A percentile compares a stretch with the other conserved stretches of the same genome.
These are phyloP conservation scores for Collybia mongolica DNA, from an alignment of 768 basidiomycete species.

Conservation along the genomic window DNA sequence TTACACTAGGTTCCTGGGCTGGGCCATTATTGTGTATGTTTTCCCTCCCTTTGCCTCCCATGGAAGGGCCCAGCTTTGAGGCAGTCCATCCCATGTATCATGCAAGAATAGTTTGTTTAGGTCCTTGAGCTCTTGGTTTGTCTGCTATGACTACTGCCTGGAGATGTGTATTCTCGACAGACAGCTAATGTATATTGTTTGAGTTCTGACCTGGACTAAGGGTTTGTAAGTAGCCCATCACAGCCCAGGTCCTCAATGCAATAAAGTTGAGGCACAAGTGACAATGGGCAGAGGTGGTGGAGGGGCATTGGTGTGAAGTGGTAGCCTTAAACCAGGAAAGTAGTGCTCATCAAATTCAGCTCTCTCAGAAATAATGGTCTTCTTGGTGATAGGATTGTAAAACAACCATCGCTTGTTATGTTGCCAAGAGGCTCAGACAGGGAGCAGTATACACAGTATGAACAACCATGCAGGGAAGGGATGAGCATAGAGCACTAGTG, in stretches of 20 bases:
- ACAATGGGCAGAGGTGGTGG: neutral
- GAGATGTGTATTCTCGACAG: too few relatives aligned
- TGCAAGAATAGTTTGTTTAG: neutral
- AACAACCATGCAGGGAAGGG: too few relatives aligned
- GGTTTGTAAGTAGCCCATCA: too few relatives aligned
- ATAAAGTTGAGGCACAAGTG: too few relatives aligned
- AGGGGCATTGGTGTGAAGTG: neutral
- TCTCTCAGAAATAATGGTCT: conserved; percentile 17
- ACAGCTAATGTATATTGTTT: too few relatives aligned
- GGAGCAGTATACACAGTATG: too few relatives aligned
- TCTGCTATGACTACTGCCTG: too few relatives aligned
- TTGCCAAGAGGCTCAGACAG: too few relatives aligned
- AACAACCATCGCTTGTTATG: conserved; percentile 10
- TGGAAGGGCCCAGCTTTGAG: neutral
- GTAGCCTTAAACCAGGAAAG: conserved; percentile 20
- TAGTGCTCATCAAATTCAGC: conserved; percentile 27
- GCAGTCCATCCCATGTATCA: neutral
- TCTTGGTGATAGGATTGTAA: conserved; percentile 8
- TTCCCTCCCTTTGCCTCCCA: neutral
- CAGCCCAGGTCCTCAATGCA: too few relatives aligned
- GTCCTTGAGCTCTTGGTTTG: neutral
- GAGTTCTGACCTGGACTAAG: too few relatives aligned
- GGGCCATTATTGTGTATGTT: neutral
- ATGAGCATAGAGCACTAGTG: too few relatives aligned
- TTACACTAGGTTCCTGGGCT: neutral